Base-by-base conservation (phyloP, 2,329 filamentous ascomycete species). In the Apiospora rasikravindrae region DNA sequence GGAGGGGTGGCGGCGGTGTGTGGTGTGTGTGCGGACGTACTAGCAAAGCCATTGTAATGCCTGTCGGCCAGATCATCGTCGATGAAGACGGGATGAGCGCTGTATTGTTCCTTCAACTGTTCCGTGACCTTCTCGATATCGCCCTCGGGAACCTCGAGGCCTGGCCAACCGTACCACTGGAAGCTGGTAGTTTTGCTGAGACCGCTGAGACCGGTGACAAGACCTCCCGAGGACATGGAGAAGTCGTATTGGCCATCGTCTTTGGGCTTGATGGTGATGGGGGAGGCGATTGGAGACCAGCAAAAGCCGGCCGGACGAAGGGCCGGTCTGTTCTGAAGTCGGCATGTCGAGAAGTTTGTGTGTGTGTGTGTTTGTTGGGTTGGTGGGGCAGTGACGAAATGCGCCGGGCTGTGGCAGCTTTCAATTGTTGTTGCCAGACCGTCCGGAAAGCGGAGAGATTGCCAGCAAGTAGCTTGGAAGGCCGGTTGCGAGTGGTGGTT, bases 121-220 rank as follows among this genome's bases (percentile, higher is more conserved):
- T 92, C 88, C 80, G 90, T 92, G 82, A 99, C 91, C 71, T 88
- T 87, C 2, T 88, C 86, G 61, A 94, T 89, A 82, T 98, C 96
- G 71, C 91, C 89, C 75, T 97, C 94, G 51, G 96, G 96, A 5
- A 98, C 91, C 82, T 98, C 94, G 68, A 98, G 85, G 49, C 96
- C 96, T 0, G 96, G 95, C 96, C 96, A 98, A 77, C 96, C 96
- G 83, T 98, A 98, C 96, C 96, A 99, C 83, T 96, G 94, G 83
- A 98, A 98, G 77, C 92, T 96, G 37, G 94, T 98, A 44, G 94
- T 93, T 84, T 98, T 98, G 78, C 94, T 92, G 72, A 98, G 86
- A 37, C 96, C 96, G 76, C 94, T 97, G 73, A 99, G 87, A 26
- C 96, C 96, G 69, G 94, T 98, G 78, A 98, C 96, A 53, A 99